phyloP scores from a whole-genome alignment of 352 stramenopile species.

The Pythium sukuiense region DNA sequence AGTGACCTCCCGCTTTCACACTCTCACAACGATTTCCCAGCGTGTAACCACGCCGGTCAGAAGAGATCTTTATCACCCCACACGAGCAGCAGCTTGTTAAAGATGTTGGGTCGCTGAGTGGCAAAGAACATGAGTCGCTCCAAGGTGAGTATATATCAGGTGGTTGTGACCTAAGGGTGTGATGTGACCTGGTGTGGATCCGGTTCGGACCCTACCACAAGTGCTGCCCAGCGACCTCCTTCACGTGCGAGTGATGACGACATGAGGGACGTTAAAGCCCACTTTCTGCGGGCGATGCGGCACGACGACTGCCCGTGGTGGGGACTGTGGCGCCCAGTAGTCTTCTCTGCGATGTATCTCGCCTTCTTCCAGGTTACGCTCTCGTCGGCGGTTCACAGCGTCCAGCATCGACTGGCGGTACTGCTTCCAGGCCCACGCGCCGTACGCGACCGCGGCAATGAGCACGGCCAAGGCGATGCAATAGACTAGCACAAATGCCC shows the following conservation, averaged over 20 bases:
- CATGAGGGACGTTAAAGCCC: slow-evolving; percentile 16
- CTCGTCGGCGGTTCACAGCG: slow-evolving; percentile 29
- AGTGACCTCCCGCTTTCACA: no score
- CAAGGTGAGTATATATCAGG: not conserved
- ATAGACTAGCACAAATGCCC: slow-evolving; percentile 30
- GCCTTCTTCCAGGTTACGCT: slow-evolving; percentile 30
- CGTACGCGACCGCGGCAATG: slow-evolving; percentile 29
- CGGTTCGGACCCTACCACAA: no score
- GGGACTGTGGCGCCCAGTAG: slow-evolving; percentile 33
- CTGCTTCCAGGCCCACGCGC: slow-evolving; percentile 34
- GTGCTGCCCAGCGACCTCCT: not conserved
- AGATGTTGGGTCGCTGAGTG: slow-evolving; percentile 25
- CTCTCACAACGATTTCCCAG: slow-evolving; percentile 9
- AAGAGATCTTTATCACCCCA: slow-evolving; percentile 41
- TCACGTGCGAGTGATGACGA: slow-evolving; percentile 21
- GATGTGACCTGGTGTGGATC: not conserved
- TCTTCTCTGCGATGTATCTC: slow-evolving; percentile 25
- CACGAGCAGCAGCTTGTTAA: slow-evolving; percentile 28
- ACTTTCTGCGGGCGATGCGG: not conserved
- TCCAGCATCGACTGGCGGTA: slow-evolving; percentile 35
- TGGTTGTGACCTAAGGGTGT: no score
- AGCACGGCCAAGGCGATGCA: slow-evolving; percentile 33
- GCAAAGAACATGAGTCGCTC: slow-evolving; percentile 28
- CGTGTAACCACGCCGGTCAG: slow-evolving; percentile 27
- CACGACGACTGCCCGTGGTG: not conserved